Evolutionary conservation across 495 filamentous ascomycete species (phyloP), one percentile per base, ranked within the genome.

Genomic region (Viridothelium virens): DNA sequence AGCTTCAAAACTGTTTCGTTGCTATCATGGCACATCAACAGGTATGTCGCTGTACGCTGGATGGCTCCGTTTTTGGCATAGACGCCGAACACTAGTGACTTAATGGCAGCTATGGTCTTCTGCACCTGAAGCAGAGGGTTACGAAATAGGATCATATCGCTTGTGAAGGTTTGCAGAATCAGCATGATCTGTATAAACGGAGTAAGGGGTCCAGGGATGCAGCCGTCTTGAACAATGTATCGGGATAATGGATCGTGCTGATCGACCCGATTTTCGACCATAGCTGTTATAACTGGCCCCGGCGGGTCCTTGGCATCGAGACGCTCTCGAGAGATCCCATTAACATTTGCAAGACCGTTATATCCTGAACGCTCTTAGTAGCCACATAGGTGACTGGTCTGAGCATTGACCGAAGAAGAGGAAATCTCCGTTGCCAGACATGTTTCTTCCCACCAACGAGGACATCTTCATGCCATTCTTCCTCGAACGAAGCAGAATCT

Each of bases 381-480:
- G 48, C 48, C 12, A 2, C 48, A 53, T 53, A 53, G 48, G 48
- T 18, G 25, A 53, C 12, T 18, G 48, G 48, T 53, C 48, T 53
- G 48, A 5, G 48, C 48, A 53, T 2, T 53, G 1, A 14, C 48
- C 48, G 48, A 53, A 53, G 25, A 53, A 53, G 48, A 53, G 48
- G 48, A 53, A 53, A 53, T 53, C 48, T 53, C 48, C 48, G n/a
- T 53, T 53, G 48, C 48, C 48, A 11, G 48, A 53, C 48, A 53
- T 53, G 25, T 53, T 53, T 53, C 16, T 53, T 1, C 48, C 48
- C 48, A 53, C 48, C 48, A 53, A 18, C 2, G 48, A 53, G 16
- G 48, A 18, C 48, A 53, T 53, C 48, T 53, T 53, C 48, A 53
- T 18, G 48, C 48, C 48, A 1, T 53, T 53, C 48, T 53, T 18